These are phyloP conservation scores for Gossypium rotundifolium DNA, from an alignment of 345 rosid species.

Conservation along the genomic window DNA sequence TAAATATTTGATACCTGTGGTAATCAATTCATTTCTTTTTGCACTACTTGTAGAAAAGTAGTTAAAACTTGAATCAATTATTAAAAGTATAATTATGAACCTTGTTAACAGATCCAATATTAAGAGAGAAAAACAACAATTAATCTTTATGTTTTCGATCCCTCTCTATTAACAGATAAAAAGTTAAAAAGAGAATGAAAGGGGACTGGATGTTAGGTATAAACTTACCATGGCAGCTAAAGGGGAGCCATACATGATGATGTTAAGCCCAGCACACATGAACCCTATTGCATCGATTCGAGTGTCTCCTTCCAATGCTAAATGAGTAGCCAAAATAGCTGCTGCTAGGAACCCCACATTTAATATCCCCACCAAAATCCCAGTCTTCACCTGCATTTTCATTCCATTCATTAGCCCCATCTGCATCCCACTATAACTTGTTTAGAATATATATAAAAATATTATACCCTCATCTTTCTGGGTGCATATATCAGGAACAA, in stretches of 20 bases:
- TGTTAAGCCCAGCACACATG: conserved; percentile 52
- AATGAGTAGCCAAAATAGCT: conserved; percentile 38
- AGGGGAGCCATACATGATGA: conserved; percentile 80
- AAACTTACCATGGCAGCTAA: conserved; percentile 59
- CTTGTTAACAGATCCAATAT: too few species aligned
- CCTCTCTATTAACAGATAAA: too few species aligned
- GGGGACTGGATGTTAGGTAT: background rate
- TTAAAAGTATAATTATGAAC: too few species aligned
- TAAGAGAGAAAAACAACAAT: too few species aligned
- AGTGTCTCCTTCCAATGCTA: conserved; percentile 41
- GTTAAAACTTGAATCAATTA: too few species aligned
- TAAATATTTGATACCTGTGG: too few species aligned
- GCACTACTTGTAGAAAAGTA: too few species aligned
- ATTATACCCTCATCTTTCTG: conserved; percentile 31
- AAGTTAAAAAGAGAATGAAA: background rate
- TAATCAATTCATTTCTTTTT: too few species aligned
- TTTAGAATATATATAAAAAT: background rate
- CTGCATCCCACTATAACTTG: too few species aligned
- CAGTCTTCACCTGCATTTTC: conserved; percentile 37
- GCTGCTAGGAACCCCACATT: conserved; percentile 43
- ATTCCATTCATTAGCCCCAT: too few species aligned
- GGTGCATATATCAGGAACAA: conserved; percentile 52
- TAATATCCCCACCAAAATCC: conserved; percentile 31
- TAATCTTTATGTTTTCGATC: too few species aligned
- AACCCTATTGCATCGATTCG: conserved; percentile 54